These are phyloP conservation scores for Hypholoma fasciculare DNA, from an alignment of 768 basidiomycete genomes.

Conservation along the genomic window DNA sequence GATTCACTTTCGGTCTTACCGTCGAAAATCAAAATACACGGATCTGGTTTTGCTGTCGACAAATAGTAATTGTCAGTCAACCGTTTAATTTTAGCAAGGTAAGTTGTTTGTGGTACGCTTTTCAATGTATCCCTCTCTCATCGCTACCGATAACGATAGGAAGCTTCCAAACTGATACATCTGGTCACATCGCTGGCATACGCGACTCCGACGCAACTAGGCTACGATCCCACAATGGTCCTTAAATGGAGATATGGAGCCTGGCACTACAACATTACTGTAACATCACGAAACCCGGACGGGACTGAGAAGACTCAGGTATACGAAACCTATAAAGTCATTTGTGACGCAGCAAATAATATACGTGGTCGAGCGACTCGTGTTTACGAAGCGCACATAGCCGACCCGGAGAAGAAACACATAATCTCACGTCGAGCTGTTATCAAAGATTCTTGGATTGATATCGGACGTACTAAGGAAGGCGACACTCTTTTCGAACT, in stretches of 20 bases:
- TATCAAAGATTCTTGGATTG: constrained; percentile 4
- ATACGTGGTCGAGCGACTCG: background rate
- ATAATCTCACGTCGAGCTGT: background rate
- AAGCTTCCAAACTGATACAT: background rate
- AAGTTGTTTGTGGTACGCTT: background rate
- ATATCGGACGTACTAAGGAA: background rate
- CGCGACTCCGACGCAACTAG: constrained; percentile 1
- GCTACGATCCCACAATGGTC: constrained; percentile 1
- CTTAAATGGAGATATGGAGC: background rate
- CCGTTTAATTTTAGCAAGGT: constrained; percentile 4
- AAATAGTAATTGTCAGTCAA: background rate
- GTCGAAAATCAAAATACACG: too few relatives aligned
- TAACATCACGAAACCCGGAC: background rate
- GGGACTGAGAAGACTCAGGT: background rate
- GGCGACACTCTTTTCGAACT: background rate
- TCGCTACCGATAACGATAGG: background rate
- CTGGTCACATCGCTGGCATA: constrained; percentile 1
- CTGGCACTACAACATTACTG: background rate
- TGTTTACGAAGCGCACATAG: background rate
- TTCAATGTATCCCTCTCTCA: background rate
- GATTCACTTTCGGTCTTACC: constrained; percentile 6
- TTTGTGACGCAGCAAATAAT: background rate
- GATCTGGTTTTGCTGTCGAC: constrained; percentile 2
- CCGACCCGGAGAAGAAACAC: background rate
- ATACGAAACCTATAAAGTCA: background rate